Evolutionary conservation across 2,329 filamentous ascomycete species (phyloP).

Genomic region (Phoma sp.): DNA sequence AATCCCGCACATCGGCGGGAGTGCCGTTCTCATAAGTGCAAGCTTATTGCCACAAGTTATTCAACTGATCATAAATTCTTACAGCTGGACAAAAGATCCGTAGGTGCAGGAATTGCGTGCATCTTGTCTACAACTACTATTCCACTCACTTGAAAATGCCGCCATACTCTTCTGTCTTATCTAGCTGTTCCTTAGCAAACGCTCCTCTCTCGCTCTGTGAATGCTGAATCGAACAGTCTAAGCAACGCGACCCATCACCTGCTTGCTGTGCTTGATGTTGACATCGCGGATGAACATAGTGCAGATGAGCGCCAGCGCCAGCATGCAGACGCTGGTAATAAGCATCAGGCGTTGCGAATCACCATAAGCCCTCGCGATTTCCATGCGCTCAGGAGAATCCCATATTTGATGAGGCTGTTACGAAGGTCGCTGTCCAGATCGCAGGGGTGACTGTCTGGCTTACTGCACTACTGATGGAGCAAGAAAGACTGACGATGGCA

Average conservation of each 20-base stretch:
- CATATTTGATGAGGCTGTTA: slow-evolving; percentile 51
- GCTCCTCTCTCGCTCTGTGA: background rate
- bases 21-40: background rate
- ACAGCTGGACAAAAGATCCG: too few relatives aligned
- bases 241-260: slow-evolving; percentile 56
- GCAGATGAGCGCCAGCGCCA: slow-evolving; percentile 39
- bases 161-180: too few relatives aligned
- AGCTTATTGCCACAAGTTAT: too few relatives aligned
- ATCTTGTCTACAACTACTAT: too few relatives aligned
- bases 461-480: slow-evolving; percentile 57
- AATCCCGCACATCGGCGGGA: background rate
- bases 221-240: background rate
- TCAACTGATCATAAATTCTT: too few relatives aligned
- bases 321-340: slow-evolving; percentile 33
- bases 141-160: too few relatives aligned
- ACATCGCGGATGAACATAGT: slow-evolving; percentile 55
- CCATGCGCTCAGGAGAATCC: slow-evolving; percentile 55
- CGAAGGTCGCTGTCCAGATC: slow-evolving; percentile 67
- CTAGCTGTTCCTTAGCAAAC: background rate
- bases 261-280: slow-evolving; percentile 50
- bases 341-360: slow-evolving; percentile 39
- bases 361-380: slow-evolving; percentile 38
- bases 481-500: slow-evolving; percentile 62
- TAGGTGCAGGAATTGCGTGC: too few relatives aligned
- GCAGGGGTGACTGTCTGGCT: slow-evolving; percentile 62